phyloP scores from a whole-genome alignment of 2,329 filamentous ascomycete species.

The Penicillium capsulatum region DNA sequence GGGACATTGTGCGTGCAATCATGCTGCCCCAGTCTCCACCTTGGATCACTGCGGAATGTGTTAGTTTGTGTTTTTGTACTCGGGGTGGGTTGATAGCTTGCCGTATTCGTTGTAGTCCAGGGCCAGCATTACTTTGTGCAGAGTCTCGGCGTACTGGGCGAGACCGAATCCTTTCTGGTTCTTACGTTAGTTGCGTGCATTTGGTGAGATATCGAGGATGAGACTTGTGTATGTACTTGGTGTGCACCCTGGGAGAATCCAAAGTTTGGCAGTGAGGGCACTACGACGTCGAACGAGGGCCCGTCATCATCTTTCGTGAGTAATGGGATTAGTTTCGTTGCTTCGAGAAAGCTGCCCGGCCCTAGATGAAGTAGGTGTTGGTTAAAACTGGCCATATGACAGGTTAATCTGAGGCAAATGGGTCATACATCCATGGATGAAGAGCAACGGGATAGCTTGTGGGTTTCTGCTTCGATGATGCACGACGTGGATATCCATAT shows the following conservation, averaged over 20 bases:
- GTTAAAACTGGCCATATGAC: not conserved
- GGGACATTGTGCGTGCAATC: constrained; percentile 60
- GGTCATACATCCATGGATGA: constrained; percentile 59
- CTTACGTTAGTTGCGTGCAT: not conserved
- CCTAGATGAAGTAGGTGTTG: constrained; percentile 11
- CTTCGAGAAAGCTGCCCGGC: constrained; percentile 65
- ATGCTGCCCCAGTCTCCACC: constrained; percentile 68
- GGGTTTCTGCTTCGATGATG: constrained; percentile 52
- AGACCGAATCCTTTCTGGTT: constrained; percentile 54
- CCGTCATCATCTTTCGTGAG: constrained; percentile 35
- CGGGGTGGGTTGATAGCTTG: constrained; percentile 9
- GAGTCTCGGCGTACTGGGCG: constrained; percentile 59
- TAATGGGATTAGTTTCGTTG: constrained; percentile 42
- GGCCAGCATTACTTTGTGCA: constrained; percentile 64
- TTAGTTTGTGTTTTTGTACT: not conserved
- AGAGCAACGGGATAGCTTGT: constrained; percentile 60
- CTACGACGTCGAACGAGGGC: constrained; percentile 52
- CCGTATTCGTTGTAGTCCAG: constrained; percentile 62
- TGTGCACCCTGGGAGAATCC: constrained; percentile 50
- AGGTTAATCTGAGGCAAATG: not conserved
- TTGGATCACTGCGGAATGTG: constrained; percentile 33
- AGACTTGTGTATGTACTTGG: constrained; percentile 25
- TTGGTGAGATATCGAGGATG: not conserved
- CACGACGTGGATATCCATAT: constrained; percentile 61
- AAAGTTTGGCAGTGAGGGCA: constrained; percentile 54